A percentile compares a stretch with the other conserved stretches of the same genome.
These are phyloP conservation scores for Fragaria nilgerrensis DNA, from an alignment of 306 rosid species.

Conservation along the genomic window DNA sequence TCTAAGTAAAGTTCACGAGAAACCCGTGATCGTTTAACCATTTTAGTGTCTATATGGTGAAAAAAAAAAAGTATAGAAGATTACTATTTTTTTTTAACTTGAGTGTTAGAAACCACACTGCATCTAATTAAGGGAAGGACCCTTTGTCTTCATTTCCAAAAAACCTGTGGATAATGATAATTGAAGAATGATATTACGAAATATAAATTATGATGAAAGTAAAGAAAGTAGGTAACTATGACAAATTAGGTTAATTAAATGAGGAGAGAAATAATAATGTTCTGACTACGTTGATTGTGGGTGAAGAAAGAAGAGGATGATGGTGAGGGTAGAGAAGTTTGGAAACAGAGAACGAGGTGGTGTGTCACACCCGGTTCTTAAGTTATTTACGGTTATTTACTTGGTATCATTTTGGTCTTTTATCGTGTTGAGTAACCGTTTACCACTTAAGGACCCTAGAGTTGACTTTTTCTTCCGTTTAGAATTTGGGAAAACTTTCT, in stretches of 20 bases:
- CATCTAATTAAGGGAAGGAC: constrained; percentile 36
- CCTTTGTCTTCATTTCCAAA: constrained; percentile 41
- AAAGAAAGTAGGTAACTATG: not conserved
- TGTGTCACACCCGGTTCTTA: no score
- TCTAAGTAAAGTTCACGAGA: no score
- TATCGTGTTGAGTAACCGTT: no score
- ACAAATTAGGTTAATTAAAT: not conserved
- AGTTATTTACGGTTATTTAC: no score
- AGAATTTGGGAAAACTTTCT: no score
- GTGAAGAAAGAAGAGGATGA: not conserved
- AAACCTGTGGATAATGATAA: constrained; percentile 34
- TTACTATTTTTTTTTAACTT: constrained; percentile 31
- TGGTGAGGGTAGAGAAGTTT: not conserved
- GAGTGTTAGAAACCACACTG: constrained; percentile 61
- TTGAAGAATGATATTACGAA: not conserved
- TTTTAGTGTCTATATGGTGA: no score
- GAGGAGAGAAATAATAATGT: not conserved
- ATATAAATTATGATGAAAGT: not conserved
- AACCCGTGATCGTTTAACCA: no score
- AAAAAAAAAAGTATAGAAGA: no score
- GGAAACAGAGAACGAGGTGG: constrained; percentile 23
- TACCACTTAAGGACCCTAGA: no score
- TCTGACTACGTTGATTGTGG: not conserved
- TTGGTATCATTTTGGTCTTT: no score
- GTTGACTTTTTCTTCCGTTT: no score